Base-by-base conservation (phyloP, 2,329 filamentous ascomycete genomes). In the Akanthomyces muscarius region DNA sequence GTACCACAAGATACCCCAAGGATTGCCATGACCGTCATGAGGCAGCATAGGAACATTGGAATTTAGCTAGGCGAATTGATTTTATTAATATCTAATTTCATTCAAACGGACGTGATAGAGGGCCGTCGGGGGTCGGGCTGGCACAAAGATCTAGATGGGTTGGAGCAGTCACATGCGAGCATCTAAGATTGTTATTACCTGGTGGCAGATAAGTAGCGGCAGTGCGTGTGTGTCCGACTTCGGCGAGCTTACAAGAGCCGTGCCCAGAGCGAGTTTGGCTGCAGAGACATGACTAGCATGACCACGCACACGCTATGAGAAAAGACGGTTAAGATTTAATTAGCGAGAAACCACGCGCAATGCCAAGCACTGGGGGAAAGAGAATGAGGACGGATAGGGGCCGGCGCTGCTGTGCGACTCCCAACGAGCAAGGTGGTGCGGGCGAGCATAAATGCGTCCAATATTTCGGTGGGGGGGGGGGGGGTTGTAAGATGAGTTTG, bases 21-120 rank as follows among this genome's bases (percentile, higher is more conserved):
- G 62, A 63, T 63, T 60, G 62, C 62, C 62, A 63, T 63, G 62
- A 63, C 62, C 62, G 62, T 62, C 62, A 63, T 61, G 55, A 63
- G 56, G 56, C 62, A 63, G 62, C 42, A 63, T 50, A 60, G 41
- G 50, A 60, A 55, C 42, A 48, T 60, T 38, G 48, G 21, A 59
- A 48, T 50, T 55, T 48, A 60, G 41, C 42, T 55, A 44, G 36
- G 61, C 61, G 61, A 63, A 58, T 52, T 60, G 57, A 60, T 60
- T 36, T 62, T 50, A 25, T 33, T 50, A 23, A 21, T 50, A 28
- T 41, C 41, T 8, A 53, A n/a, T 8, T 18, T 14, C 5, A 3
- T 25, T 4, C 18, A 23, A 30, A 41, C 10, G 6, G 16, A 13
- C 36, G 36, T 33, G 8, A 11, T 3, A 23, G 6, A 18, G 5